These are phyloP conservation scores for Leucogyrophana mollusca DNA, from an alignment of 768 basidiomycete species.

Conservation along the genomic window DNA sequence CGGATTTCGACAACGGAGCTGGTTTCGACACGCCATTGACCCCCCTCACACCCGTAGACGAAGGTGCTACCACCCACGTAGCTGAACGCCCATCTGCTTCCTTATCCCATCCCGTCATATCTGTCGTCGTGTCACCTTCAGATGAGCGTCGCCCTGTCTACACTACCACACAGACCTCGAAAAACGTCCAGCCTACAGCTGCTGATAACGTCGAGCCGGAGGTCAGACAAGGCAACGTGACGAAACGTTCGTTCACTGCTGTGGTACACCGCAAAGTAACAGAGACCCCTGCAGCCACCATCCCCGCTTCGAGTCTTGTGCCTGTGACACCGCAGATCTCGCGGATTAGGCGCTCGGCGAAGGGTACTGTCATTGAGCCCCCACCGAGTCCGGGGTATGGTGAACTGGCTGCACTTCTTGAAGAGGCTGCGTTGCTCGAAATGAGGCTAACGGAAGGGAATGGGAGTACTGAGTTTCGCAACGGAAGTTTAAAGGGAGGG, in stretches of 20 bases:
- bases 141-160: slow-evolving; percentile 2
- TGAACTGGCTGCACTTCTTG: slow-evolving; percentile 54
- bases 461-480: slow-evolving; percentile 20
- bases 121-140: too few relatives aligned
- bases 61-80: too few relatives aligned
- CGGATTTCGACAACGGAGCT: too few relatives aligned
- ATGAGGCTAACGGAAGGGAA: slow-evolving; percentile 49
- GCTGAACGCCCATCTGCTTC: too few relatives aligned
- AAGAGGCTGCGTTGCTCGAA: slow-evolving; percentile 60
- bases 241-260: slow-evolving; percentile 43
- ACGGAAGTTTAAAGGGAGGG: slow-evolving; percentile 46
- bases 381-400: slow-evolving; percentile 47
- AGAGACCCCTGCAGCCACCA: slow-evolving; percentile 26
- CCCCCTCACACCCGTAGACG: too few relatives aligned
- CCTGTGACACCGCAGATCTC: slow-evolving; percentile 25
- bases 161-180: slow-evolving; percentile 5
- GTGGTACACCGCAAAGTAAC: slow-evolving; percentile 58
- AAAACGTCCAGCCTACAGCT: slow-evolving; percentile 7
- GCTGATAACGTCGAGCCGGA: slow-evolving; percentile 5
- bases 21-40: too few relatives aligned
- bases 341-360: slow-evolving; percentile 27
- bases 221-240: slow-evolving; percentile 1
- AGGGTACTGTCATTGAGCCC: slow-evolving; percentile 23
- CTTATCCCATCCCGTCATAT: too few relatives aligned
- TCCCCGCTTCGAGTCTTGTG: slow-evolving; percentile 19